phyloP scores from a whole-genome alignment of 257 asterid species.

The Eucommia ulmoides region DNA sequence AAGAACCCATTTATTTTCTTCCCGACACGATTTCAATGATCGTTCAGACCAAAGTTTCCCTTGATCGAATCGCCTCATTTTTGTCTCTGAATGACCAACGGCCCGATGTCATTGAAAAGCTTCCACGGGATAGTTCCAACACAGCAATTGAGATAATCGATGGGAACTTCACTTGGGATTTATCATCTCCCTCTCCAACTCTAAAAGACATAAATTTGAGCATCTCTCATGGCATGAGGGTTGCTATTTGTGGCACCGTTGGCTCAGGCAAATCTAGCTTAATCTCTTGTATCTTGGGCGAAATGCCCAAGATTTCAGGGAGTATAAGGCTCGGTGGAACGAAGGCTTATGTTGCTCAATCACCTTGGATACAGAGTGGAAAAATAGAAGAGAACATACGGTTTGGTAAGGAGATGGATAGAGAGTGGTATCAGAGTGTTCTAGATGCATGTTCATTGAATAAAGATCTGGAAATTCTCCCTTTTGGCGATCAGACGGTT shows the following conservation, averaged over 20 bases:
- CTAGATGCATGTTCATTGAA: conserved; percentile 1
- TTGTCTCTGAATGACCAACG: neutral
- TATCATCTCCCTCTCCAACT: neutral
- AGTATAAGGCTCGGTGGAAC: neutral
- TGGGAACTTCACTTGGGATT: neutral
- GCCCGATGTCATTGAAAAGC: neutral
- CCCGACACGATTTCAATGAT: conserved; percentile 2
- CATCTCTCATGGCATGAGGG: neutral
- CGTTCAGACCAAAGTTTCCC: conserved; percentile 2
- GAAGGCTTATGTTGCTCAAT: neutral
- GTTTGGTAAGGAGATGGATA: conserved; percentile 1
- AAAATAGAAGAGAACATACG: neutral
- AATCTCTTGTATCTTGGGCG: neutral
- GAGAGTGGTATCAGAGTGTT: neutral
- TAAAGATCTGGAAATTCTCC: conserved; percentile 1
- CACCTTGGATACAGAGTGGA: conserved; percentile 4
- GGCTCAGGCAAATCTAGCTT: conserved; percentile 2
- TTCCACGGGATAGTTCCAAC: neutral
- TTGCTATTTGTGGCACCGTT: conserved; percentile 1
- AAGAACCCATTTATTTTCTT: neutral
- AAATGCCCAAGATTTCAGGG: conserved; percentile 1
- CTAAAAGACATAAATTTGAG: neutral
- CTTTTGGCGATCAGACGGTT: neutral
- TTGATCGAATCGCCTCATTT: conserved; percentile 1
- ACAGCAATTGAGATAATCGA: neutral